Evolutionary conservation across 306 rosid genomes (phyloP), one percentile per base, ranked within the genome.

Genomic region (Gleditsia sinensis): DNA sequence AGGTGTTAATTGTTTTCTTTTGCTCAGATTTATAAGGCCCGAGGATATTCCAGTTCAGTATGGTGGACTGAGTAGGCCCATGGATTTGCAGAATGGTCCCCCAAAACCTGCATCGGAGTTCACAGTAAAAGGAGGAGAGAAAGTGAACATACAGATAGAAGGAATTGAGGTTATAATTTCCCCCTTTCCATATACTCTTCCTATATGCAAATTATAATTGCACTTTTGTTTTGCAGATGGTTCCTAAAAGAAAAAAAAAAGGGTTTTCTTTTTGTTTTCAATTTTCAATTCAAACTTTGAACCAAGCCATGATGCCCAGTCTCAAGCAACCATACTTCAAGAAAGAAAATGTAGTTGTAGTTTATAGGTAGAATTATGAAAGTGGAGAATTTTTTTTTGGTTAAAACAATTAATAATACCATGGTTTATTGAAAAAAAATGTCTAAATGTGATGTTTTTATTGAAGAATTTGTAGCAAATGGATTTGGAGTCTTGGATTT

Each of bases 41-140:
- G 99, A 92, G 66, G 96, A 90, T 16, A 86, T 94, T 79, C 99
- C 99, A 3, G 91, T 88, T 50, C 97, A 90, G 85, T 94, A 94
- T 73, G 99, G 99, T 50, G 99, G 99, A 27, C 89, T 94, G 77
- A 83, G 86, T 62, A 75, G 93, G 8, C 85, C 86, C 55, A 87
- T 85, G 46, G 96, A 92, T 76, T 81, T 85, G 73, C 96, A 90
- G 79, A 86, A 87, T 48, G 97, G 92, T 57, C 97, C 96, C 57
- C 96, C 96, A 9, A 94, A 94, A 69, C 93, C 97, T 6, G 97
- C 99, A 49, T 94, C 99, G 9, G 99, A 94, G 80, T 94, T 94
- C 86, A 84, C 88, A n/a, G 91, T 94, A 54, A 94, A 94, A 77
- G 99, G 99, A 40, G 97, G 99, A 19, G 99, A 92, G 93, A 94